A percentile compares a stretch with the other conserved stretches of the same genome.
These are phyloP conservation scores for Monotropa hypopitys DNA, from an alignment of 179 eudicot genomes.

Conservation along the genomic window DNA sequence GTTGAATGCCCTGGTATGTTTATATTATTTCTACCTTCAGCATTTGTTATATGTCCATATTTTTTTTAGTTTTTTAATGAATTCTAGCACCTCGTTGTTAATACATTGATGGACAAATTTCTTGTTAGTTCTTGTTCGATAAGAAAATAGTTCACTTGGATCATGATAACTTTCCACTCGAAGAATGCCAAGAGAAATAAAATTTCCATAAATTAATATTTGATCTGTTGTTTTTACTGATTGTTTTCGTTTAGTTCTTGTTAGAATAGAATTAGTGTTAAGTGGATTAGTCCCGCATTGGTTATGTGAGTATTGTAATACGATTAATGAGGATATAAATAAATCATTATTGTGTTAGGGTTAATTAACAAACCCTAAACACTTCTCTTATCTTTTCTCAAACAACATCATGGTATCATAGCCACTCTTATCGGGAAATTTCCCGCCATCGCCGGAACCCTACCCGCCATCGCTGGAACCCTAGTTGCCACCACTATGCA, in stretches of 20 bases:
- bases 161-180: not conserved
- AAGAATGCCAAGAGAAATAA: not conserved
- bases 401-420: too few species aligned
- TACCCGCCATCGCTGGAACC: too few species aligned
- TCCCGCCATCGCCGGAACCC: too few species aligned
- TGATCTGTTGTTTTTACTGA: not conserved
- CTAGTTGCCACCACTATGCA: too few species aligned
- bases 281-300: too few species aligned
- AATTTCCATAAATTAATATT: not conserved
- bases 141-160: constrained; percentile 1
- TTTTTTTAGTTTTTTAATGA: not conserved
- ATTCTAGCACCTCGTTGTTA: not conserved
- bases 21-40: not conserved
- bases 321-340: too few species aligned
- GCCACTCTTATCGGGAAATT: too few species aligned
- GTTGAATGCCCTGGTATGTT: constrained; percentile 81
- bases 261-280: too few species aligned
- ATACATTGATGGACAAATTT: not conserved
- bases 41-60: not conserved
- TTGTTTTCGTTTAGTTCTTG: not conserved
- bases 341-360: too few species aligned
- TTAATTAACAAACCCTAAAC: too few species aligned
- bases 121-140: not conserved
- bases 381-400: too few species aligned
- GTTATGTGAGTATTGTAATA: too few species aligned